Conservation (phyloP, 306 rosid genomes). For the Cucurbita argyrosperma region DNA sequence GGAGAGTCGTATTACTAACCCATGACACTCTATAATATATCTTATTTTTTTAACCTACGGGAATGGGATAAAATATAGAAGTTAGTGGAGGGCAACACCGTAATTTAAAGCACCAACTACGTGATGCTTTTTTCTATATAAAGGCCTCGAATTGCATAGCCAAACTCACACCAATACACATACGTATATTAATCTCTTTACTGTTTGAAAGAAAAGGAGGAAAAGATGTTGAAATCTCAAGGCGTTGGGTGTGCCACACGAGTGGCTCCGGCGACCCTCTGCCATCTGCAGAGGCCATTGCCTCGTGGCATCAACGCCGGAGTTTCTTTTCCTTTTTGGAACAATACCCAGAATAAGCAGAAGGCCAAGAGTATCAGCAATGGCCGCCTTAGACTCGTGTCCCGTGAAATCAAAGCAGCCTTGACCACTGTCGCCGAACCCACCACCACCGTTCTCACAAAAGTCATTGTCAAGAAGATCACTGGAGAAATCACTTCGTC, state of each 20-base stretch:
- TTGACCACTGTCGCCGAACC: background rate
- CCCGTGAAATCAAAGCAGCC: background rate
- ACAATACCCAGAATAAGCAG: background rate
- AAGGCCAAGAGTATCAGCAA: background rate
- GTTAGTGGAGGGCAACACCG: too few species aligned
- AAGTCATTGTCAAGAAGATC: background rate
- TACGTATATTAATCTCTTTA: background rate
- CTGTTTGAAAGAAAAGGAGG: background rate
- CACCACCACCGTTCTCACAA: background rate
- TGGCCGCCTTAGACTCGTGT: background rate
- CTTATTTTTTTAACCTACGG: too few species aligned
- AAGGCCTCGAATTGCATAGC: background rate
- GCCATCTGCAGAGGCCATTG: background rate
- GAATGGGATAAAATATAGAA: too few species aligned
- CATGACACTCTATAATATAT: too few species aligned
- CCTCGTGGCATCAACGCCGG: background rate
- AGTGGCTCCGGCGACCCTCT: background rate
- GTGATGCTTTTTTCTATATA: background rate
- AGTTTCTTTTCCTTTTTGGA: background rate
- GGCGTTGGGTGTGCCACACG: background rate
- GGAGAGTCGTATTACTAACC: too few species aligned
- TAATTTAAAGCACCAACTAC: background rate
- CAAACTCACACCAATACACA: background rate
- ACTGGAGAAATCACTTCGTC: background rate
- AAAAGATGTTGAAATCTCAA: background rate